Evolutionary conservation across 208 protist species (phyloP).

Genomic region (Leishmania lainsoni): DNA sequence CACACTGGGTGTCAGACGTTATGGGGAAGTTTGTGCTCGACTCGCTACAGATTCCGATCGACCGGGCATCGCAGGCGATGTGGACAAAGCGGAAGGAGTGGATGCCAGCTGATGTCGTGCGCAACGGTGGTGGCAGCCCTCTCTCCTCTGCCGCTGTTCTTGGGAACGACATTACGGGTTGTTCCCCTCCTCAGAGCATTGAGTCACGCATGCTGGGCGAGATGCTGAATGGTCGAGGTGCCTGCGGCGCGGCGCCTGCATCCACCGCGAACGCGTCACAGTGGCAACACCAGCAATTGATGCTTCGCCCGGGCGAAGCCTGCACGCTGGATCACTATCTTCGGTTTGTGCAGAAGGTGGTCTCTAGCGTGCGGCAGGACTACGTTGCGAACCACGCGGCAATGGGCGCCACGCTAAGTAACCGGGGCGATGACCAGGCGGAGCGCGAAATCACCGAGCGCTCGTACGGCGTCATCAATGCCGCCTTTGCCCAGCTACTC

Average conservation of each 20-base stretch:
- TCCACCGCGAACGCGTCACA: slow-evolving; percentile 13
- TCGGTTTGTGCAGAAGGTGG: slow-evolving; percentile 65
- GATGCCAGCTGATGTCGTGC: slow-evolving; percentile 28
- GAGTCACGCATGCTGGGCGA: slow-evolving; percentile 29
- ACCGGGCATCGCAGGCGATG: slow-evolving; percentile 52
- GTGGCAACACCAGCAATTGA: slow-evolving; percentile 1
- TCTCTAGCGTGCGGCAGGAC: slow-evolving; percentile 70
- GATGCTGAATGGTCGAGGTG: slow-evolving; percentile 15
- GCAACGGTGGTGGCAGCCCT: slow-evolving; percentile 5
- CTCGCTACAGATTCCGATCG: slow-evolving; percentile 61
- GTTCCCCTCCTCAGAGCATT: slow-evolving; percentile 10
- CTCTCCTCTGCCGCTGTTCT: background rate
- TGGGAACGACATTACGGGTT: slow-evolving; percentile 16
- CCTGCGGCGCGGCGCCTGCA: slow-evolving; percentile 2
- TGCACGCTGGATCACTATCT: slow-evolving; percentile 86
- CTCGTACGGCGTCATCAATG: slow-evolving; percentile 63
- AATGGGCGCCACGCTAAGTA: slow-evolving; percentile 24
- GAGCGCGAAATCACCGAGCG: slow-evolving; percentile 68
- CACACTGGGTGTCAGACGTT: slow-evolving; percentile 67
- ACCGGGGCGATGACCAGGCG: slow-evolving; percentile 50
- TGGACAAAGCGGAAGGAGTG: slow-evolving; percentile 33
- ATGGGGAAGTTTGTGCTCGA: slow-evolving; percentile 80
- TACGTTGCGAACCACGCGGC: slow-evolving; percentile 29
- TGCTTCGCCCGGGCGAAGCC: slow-evolving; percentile 57
- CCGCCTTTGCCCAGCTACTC: slow-evolving; percentile 70